These are phyloP conservation scores for Wickerhamomyces sp. DNA, from an alignment of 1,139 yeast genomes.

Conservation along the genomic window DNA sequence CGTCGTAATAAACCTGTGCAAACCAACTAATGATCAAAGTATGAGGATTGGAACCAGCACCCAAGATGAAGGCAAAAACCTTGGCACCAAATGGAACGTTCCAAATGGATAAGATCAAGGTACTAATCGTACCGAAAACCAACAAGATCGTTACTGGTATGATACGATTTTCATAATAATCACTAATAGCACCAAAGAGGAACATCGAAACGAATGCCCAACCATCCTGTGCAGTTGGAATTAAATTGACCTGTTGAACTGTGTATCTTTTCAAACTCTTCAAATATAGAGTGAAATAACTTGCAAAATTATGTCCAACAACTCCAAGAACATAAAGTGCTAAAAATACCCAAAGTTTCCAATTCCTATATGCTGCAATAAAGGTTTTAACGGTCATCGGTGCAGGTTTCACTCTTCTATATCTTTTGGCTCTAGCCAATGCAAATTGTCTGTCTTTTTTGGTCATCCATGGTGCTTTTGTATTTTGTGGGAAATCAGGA, in stretches of 20 bases:
- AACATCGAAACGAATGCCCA: constrained; percentile 4
- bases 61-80: constrained; percentile 3
- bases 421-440: constrained; percentile 6
- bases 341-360: constrained; percentile 8
- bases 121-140: constrained; percentile 3
- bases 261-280: constrained; percentile 16
- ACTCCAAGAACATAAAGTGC: not conserved
- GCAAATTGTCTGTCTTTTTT: constrained; percentile 12
- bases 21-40: constrained; percentile 5
- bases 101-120: constrained; percentile 4
- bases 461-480: constrained; percentile 9
- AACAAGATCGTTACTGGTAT: not conserved
- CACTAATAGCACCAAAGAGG: constrained; percentile 3
- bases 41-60: constrained; percentile 2
- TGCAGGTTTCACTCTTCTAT: constrained; percentile 4
- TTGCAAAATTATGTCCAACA: not conserved
- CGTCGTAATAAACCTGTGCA: constrained; percentile 4
- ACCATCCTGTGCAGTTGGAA: constrained; percentile 20
- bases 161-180: constrained; percentile 5
- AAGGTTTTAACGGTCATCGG: constrained; percentile 4
- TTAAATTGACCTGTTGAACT: constrained; percentile 22
- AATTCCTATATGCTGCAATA: not conserved
- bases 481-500: constrained; percentile 39
- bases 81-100: constrained; percentile 2
- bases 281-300: constrained; percentile 19